Base-by-base conservation (phyloP, 23 red algal genomes). In the Gracilaria caudata region DNA sequence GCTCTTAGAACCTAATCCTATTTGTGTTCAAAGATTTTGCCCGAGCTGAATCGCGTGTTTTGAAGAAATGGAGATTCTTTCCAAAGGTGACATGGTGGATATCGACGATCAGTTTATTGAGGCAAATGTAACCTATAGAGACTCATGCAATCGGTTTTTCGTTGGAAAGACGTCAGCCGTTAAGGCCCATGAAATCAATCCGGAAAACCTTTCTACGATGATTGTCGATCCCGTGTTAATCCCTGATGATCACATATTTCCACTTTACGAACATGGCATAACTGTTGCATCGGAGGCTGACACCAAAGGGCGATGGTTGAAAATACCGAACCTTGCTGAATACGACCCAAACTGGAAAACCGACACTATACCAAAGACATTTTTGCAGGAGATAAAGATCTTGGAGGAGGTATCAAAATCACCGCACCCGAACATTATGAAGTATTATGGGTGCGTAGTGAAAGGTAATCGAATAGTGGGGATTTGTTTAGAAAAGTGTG, bases 361-460 rank as follows among this genome's bases (percentile, higher is more conserved):
- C 6, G 49, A 77, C 49, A 56, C n/a, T 2, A 77, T 77, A 53
- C 73, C 73, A 5, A 3, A 4, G 3, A 51, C 44, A 33, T 56
- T 77, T 56, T 51, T 77, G 73, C 49, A 30, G 23, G 73, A 77
- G 49, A 32, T 56, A 30, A 51, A 77, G n/a, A 56, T 23, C n/a
- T 56, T 77, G 44, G 73, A 77, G 41, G 39, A 51, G 19, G 41
- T 77, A 56, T 77, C 73, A 24, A 77, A 77, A 32, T 53, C 44
- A 24, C 73, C 73, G 37, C 73, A 77, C 49, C 73, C 73, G 26
- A 77, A 77, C 73, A 56, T 77, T 51, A 56, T 77, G 73, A 77
- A 56, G 4, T 77, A 77, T 51, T 53, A 53, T 51, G 73, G 73
- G 44, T 77, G 73, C 73, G 41, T 77, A 19, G 73, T 77, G 73